Evolutionary conservation across 129 eudicot species (phyloP).

Genomic region (Flaveria trinervia): DNA sequence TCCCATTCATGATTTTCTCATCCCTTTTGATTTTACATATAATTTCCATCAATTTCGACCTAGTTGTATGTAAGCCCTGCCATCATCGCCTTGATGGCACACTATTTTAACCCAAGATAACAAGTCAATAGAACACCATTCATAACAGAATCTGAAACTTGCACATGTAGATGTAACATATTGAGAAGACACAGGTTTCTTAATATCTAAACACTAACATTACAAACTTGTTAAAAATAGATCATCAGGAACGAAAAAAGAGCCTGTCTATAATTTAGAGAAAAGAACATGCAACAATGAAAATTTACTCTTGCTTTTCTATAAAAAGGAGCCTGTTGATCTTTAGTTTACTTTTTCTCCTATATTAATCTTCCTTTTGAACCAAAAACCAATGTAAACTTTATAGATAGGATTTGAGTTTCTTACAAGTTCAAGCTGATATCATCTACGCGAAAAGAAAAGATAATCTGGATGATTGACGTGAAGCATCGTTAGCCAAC

Average conservation of each 20-base stretch:
- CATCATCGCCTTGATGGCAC: no score
- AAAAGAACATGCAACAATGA: constrained; percentile 18
- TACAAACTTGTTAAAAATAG: constrained; percentile 20
- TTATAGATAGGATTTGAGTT: constrained; percentile 17
- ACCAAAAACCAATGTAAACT: constrained; percentile 11
- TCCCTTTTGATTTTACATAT: no score
- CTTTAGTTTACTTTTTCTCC: background rate
- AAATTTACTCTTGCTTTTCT: constrained; percentile 14
- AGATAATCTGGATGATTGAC: constrained; percentile 89
- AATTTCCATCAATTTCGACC: no score
- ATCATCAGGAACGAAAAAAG: constrained; percentile 32
- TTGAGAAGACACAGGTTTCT: background rate
- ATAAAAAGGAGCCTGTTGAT: background rate
- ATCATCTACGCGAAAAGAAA: constrained; percentile 71
- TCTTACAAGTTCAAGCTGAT: constrained; percentile 16
- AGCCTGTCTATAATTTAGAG: constrained; percentile 23
- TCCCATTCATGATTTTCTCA: no score
- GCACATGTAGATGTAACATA: background rate
- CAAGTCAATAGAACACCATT: background rate
- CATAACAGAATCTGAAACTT: background rate
- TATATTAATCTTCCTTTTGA: constrained; percentile 1
- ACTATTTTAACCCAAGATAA: background rate
- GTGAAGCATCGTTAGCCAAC: constrained; percentile 53
- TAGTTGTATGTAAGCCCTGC: no score
- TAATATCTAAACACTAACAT: constrained; percentile 1